Evolutionary conservation across 2,329 filamentous ascomycete species (phyloP).

Genomic region (Aspergillus viridinutans): DNA sequence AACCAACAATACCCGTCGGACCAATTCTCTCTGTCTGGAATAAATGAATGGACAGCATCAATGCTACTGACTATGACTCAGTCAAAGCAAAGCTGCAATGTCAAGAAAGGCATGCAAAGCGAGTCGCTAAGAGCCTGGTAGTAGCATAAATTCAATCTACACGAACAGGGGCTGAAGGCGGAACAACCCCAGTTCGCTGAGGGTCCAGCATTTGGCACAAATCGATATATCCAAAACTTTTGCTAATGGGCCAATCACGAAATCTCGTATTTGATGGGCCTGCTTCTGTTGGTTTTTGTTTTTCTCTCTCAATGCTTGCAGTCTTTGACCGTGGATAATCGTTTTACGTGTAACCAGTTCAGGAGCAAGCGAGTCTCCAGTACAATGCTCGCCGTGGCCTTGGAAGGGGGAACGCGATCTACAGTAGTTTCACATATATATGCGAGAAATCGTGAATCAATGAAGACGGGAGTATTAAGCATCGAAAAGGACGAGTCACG

Average conservation of each 20-base stretch:
- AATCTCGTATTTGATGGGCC: background rate
- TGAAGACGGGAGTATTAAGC: background rate
- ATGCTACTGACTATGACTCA: background rate
- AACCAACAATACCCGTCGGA: background rate
- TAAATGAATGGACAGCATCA: background rate
- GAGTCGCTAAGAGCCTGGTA: background rate
- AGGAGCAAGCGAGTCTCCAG: background rate
- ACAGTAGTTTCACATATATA: background rate
- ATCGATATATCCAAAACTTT: background rate
- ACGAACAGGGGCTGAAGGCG: background rate
- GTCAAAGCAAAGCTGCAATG: background rate
- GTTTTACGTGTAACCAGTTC: background rate
- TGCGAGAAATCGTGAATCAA: background rate
- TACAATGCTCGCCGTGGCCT: background rate
- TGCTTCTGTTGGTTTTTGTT: background rate
- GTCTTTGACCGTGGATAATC: background rate
- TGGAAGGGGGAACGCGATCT: background rate
- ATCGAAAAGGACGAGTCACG: background rate
- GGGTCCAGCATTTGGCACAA: background rate
- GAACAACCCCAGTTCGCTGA: background rate
- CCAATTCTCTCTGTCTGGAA: background rate
- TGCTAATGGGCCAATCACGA: background rate
- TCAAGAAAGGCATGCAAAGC: background rate
- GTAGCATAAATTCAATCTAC: background rate
- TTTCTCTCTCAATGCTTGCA: background rate